phyloP scores from a whole-genome alignment of 345 rosid genomes.

The Gossypium thurberi region DNA sequence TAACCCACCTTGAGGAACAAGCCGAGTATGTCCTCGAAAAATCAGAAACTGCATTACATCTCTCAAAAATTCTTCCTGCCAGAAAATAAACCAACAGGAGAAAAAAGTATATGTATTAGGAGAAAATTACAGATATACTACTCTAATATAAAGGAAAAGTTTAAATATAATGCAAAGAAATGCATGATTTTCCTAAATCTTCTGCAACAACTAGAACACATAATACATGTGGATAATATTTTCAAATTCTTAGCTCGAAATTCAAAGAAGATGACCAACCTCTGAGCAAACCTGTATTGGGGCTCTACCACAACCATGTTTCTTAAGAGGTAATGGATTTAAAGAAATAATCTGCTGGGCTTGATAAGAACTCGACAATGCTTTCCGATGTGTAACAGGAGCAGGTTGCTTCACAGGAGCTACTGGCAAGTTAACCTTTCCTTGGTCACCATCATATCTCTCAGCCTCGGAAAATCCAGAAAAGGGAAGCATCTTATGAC shows the following conservation, averaged over 20 bases:
- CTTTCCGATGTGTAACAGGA: conserved; percentile 65
- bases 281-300: conserved; percentile 92
- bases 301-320: conserved; percentile 96
- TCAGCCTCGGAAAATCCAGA: conserved; percentile 63
- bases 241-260: conserved; percentile 1
- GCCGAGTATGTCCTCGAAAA: conserved; percentile 92
- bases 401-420: conserved; percentile 61
- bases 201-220: background rate
- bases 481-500: conserved; percentile 76
- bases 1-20: conserved; percentile 94
- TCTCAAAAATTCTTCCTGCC: conserved; percentile 92
- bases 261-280: conserved; percentile 37
- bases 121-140: background rate
- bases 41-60: conserved; percentile 95
- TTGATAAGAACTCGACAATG: conserved; percentile 72
- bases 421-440: conserved; percentile 52
- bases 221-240: background rate
- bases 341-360: conserved; percentile 85
- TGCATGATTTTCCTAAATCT: background rate
- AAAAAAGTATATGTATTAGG: background rate
- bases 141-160: background rate
- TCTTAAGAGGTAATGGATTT: conserved; percentile 90
- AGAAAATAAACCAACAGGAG: conserved; percentile 8
- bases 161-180: background rate
- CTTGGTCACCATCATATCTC: conserved; percentile 67